These are phyloP conservation scores for Penicillium aurantiogriseum DNA, from an alignment of 2,329 filamentous ascomycete genomes.

Conservation along the genomic window DNA sequence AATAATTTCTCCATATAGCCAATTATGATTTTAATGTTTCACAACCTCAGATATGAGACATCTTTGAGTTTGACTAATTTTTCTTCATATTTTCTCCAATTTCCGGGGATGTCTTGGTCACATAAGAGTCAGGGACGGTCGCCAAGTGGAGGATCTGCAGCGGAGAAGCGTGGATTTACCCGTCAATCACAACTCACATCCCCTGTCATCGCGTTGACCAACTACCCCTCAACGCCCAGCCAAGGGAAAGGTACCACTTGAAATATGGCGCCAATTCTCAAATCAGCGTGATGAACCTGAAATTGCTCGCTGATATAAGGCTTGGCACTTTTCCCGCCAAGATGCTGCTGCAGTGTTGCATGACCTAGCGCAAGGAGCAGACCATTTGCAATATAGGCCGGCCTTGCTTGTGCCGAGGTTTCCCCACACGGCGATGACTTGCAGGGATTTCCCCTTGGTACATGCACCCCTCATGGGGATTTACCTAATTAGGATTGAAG, in stretches of 20 bases:
- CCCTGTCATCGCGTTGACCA: background rate
- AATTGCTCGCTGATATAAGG: background rate
- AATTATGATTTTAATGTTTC: too few relatives aligned
- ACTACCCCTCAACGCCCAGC: background rate
- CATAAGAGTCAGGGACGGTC: background rate
- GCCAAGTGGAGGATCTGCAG: slow-evolving; percentile 15
- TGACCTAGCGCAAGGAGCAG: background rate
- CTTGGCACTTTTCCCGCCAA: background rate
- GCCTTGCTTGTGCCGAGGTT: slow-evolving; percentile 12
- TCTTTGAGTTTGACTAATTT: too few relatives aligned
- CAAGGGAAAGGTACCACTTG: background rate
- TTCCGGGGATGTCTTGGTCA: too few relatives aligned
- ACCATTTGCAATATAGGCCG: background rate
- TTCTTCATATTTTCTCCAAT: too few relatives aligned
- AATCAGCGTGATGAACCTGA: background rate
- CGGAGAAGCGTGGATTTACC: slow-evolving; percentile 17
- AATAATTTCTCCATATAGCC: too few relatives aligned
- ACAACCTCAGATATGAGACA: too few relatives aligned
- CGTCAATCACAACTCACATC: slow-evolving; percentile 17
- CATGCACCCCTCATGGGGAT: slow-evolving; percentile 16
- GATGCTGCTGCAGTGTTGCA: background rate
- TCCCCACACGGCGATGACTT: background rate
- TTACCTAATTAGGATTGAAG: slow-evolving; percentile 12
- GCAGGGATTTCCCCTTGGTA: background rate
- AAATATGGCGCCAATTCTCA: background rate